Percentiles rank a stretch among this genome's conserved stretches.
Conservation (phyloP, 768 basidiomycete genomes). For the Calocybe indica region DNA sequence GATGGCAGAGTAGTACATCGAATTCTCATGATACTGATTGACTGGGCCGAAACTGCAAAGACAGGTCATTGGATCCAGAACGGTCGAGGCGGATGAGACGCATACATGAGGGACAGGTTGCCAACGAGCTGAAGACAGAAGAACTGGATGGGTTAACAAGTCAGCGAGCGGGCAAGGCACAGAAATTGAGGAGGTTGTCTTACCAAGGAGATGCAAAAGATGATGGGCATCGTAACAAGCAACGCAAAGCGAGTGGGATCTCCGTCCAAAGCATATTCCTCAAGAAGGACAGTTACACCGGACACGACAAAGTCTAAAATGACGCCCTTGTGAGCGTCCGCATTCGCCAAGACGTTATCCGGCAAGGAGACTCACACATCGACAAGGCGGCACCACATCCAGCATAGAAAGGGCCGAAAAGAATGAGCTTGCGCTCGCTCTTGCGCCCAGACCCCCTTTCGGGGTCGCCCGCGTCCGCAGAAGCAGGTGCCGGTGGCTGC, state of each 20-base stretch:
- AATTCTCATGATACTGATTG: conserved; percentile 80
- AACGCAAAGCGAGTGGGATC: conserved; percentile 59
- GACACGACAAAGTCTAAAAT: conserved; percentile 51
- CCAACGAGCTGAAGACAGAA: conserved; percentile 69
- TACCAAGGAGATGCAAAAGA: conserved; percentile 75
- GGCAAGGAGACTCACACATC: conserved; percentile 39
- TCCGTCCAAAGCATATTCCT: conserved; percentile 67
- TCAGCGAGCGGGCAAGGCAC: not conserved
- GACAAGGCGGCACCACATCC: conserved; percentile 62
- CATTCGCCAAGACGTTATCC: not conserved
- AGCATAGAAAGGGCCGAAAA: conserved; percentile 69
- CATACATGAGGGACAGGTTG: conserved; percentile 52
- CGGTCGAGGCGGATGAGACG: conserved; percentile 7
- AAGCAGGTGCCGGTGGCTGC: conserved; percentile 22
- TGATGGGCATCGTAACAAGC: conserved; percentile 56
- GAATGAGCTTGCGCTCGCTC: conserved; percentile 37
- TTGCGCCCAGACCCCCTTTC: conserved; percentile 31
- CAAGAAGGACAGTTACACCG: conserved; percentile 52
- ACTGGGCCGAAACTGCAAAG: conserved; percentile 61
- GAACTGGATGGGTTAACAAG: conserved; percentile 39
- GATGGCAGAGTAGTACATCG: conserved; percentile 72
- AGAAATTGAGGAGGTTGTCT: conserved; percentile 16
- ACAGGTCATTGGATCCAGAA: conserved; percentile 16
- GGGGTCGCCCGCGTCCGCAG: conserved; percentile 18
- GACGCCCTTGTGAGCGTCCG: not conserved